phyloP scores from a whole-genome alignment of 225 moss, liverwort and hornwort species.

The Bryum argenteum region DNA sequence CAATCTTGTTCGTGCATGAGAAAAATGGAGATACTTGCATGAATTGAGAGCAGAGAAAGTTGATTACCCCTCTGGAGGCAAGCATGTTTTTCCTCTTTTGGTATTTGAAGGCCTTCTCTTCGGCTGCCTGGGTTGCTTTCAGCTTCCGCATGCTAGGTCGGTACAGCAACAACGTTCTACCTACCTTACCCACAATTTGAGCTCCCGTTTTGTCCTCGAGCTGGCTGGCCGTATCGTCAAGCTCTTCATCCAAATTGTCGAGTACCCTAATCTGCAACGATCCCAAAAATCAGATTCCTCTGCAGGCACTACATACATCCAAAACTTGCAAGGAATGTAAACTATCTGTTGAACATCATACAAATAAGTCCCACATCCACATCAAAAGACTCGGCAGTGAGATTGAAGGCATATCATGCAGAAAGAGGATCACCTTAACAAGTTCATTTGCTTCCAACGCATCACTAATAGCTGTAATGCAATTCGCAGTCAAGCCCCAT shows the following conservation, averaged over 20 bases:
- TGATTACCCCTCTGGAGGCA: conserved; percentile 39
- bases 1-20: too few species aligned
- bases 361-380: not conserved
- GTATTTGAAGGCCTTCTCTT: conserved; percentile 45
- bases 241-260: conserved; percentile 68
- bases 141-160: conserved; percentile 83
- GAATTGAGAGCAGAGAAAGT: not conserved
- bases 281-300: not conserved
- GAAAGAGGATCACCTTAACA: conserved; percentile 59
- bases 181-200: conserved; percentile 80
- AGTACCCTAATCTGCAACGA: conserved; percentile 68
- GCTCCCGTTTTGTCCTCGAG: conserved; percentile 70
- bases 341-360: not conserved
- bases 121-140: conserved; percentile 51
- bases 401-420: not conserved
- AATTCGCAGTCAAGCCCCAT: conserved; percentile 74
- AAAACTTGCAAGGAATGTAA: not conserved
- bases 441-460: conserved; percentile 90
- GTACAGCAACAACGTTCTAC: conserved; percentile 77
- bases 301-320: not conserved
- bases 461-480: conserved; percentile 77
- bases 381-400: not conserved
- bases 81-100: conserved; percentile 34
- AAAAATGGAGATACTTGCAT: not conserved
- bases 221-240: conserved; percentile 52